Conservation (phyloP, 805 yeast genomes). For the Candida andamanensis region DNA sequence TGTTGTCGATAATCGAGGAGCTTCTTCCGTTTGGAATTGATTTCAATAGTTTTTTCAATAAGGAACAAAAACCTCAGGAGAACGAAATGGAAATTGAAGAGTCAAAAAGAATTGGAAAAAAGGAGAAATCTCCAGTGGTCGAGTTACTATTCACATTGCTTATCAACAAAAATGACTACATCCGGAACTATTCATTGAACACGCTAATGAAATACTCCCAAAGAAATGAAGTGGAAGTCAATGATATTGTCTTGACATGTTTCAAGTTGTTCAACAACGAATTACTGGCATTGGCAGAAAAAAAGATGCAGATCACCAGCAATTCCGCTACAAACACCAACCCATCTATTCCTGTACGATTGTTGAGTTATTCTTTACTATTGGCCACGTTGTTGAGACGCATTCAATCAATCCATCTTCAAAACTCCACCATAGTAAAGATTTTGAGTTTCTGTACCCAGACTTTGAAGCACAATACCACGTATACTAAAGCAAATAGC, state of each 20-base stretch:
- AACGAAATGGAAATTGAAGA: conserved; percentile 12
- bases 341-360: conserved; percentile 13
- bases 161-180: conserved; percentile 28
- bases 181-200: conserved; percentile 30
- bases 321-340: conserved; percentile 9
- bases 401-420: conserved; percentile 29
- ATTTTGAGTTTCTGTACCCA: conserved; percentile 43
- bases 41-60: conserved; percentile 20
- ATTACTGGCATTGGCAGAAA: conserved; percentile 6
- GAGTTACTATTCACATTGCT: conserved; percentile 27
- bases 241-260: conserved; percentile 26
- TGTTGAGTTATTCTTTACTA: conserved; percentile 31
- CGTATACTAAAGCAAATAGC: conserved; percentile 15
- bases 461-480: conserved; percentile 33
- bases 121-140: conserved; percentile 20
- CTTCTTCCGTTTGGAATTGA: conserved; percentile 34
- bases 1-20: conserved; percentile 24
- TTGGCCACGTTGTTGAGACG: conserved; percentile 32
- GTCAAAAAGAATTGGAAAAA: conserved; percentile 16
- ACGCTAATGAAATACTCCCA: conserved; percentile 26
- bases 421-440: conserved; percentile 36
- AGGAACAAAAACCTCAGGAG: conserved; percentile 6
- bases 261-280: conserved; percentile 24
- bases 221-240: conserved; percentile 29
- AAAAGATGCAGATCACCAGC: conserved; percentile 4